These are phyloP conservation scores for Bidens hawaiensis DNA, from an alignment of 140 eudicot species.

Conservation along the genomic window DNA sequence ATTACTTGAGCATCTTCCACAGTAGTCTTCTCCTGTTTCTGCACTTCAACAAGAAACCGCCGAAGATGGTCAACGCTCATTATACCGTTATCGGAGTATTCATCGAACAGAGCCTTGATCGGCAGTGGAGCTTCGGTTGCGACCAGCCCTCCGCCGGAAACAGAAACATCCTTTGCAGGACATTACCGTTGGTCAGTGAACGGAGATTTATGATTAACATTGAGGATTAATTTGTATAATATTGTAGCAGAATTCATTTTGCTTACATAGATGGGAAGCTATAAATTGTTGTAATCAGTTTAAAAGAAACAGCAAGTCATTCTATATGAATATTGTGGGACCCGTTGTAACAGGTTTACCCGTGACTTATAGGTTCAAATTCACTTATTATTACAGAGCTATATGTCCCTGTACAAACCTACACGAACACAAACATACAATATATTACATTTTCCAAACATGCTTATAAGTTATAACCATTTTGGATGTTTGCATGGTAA, in stretches of 20 bases:
- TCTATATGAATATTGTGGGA: constrained; percentile 7
- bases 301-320: constrained; percentile 21
- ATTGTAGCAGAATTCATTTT: constrained; percentile 7
- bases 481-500: too few relatives aligned
- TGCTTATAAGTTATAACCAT: too few relatives aligned
- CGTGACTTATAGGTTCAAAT: background rate
- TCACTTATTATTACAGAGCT: too few relatives aligned
- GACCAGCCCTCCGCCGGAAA: constrained; percentile 70
- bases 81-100: constrained; percentile 60
- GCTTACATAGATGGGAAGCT: constrained; percentile 18
- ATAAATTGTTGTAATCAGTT: constrained; percentile 18
- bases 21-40: constrained; percentile 53
- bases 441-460: too few relatives aligned
- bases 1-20: constrained; percentile 65
- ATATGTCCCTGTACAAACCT: too few relatives aligned
- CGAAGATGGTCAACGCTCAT: constrained; percentile 54
- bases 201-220: background rate
- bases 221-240: constrained; percentile 15
- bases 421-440: too few relatives aligned
- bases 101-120: constrained; percentile 49
- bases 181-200: constrained; percentile 17
- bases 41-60: constrained; percentile 58
- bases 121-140: constrained; percentile 66
- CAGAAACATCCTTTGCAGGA: constrained; percentile 70
- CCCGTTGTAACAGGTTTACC: too few relatives aligned